A percentile compares a stretch with the other conserved stretches of the same genome.
Conservation (phyloP, 2,329 filamentous ascomycete species). For the Thelonectria blattea region DNA sequence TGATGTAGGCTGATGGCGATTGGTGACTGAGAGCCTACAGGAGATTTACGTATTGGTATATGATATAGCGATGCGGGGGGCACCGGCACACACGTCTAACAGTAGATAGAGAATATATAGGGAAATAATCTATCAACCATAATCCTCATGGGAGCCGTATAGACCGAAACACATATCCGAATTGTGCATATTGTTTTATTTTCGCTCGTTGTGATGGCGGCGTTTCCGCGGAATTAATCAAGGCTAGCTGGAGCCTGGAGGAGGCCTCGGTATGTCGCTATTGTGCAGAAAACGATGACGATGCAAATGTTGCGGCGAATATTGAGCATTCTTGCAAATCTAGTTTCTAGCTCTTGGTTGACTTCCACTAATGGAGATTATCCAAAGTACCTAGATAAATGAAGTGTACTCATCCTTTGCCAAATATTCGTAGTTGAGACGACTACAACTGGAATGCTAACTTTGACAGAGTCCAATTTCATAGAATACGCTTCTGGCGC, state of each 20-base stretch:
- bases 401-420: too few species aligned
- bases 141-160: background rate
- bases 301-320: background rate
- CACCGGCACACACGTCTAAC: too few species aligned
- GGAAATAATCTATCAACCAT: background rate
- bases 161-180: background rate
- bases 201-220: background rate
- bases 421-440: too few species aligned
- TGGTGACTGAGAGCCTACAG: too few species aligned
- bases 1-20: too few species aligned
- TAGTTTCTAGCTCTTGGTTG: background rate
- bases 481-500: too few species aligned
- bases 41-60: too few species aligned
- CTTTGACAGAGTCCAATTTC: too few species aligned
- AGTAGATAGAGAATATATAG: background rate
- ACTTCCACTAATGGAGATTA: background rate
- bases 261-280: too few species aligned
- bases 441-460: too few species aligned
- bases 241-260: background rate
- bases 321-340: background rate
- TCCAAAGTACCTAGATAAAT: too few species aligned
- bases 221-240: background rate
- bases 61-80: too few species aligned
- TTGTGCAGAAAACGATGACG: background rate
- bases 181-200: background rate